Evolutionary conservation across 169 alveolate species (phyloP).

Genomic region (Plasmodium yoelii): DNA sequence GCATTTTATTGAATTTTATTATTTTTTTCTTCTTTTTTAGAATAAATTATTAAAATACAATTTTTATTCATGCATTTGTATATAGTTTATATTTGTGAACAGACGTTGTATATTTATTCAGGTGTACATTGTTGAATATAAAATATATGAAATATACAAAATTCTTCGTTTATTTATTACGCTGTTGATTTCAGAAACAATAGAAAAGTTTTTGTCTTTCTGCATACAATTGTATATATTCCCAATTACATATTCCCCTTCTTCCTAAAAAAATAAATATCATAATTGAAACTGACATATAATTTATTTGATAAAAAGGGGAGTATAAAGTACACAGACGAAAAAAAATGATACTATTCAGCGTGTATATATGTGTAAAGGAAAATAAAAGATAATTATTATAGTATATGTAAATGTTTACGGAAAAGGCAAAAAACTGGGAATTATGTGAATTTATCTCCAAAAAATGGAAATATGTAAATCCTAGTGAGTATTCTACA

Average conservation of each 20-base stretch:
- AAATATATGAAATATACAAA: no score
- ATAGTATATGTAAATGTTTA: background rate
- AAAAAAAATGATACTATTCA: background rate
- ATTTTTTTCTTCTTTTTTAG: no score
- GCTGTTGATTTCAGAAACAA: constrained; percentile 43
- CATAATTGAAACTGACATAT: background rate
- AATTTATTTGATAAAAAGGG: background rate
- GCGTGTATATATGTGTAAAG: background rate
- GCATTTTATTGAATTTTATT: no score
- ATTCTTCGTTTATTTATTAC: constrained; percentile 26
- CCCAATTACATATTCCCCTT: constrained; percentile 69
- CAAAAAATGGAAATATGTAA: constrained; percentile 65
- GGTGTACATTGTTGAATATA: no score
- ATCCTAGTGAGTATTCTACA: constrained; percentile 68
- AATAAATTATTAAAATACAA: no score
- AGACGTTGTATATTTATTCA: no score
- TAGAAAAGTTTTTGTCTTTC: constrained; percentile 61
- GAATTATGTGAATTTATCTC: constrained; percentile 42
- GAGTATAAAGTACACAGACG: background rate
- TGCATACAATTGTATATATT: constrained; percentile 68
- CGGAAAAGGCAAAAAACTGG: constrained; percentile 69
- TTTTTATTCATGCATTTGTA: no score
- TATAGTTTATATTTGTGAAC: no score
- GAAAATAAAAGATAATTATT: background rate
- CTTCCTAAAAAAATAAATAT: constrained; percentile 45